phyloP scores from a whole-genome alignment of 2,329 filamentous ascomycete species.

The Capronia coronata region DNA sequence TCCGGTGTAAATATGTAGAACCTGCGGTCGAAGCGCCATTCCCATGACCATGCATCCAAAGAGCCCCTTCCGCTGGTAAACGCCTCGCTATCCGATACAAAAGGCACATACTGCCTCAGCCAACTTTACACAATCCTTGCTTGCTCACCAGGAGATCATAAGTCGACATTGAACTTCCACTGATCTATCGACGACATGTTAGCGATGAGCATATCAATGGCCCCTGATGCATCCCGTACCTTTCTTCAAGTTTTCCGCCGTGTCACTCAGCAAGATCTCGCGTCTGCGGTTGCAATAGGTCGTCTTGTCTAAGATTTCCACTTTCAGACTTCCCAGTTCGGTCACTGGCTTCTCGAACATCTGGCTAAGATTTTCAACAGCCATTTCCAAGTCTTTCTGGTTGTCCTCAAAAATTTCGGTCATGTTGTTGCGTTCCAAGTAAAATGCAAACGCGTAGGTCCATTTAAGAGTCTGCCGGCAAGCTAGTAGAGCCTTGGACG shows the following conservation, averaged over 20 bases:
- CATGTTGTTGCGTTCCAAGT: constrained; percentile 88
- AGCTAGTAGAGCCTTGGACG: constrained; percentile 86
- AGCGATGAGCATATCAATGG: constrained; percentile 3
- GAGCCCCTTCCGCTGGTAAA: constrained; percentile 7
- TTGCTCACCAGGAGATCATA: constrained; percentile 29
- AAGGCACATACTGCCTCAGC: background rate
- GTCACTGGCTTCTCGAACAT: constrained; percentile 98
- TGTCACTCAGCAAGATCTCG: constrained; percentile 83
- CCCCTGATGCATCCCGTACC: constrained; percentile 50
- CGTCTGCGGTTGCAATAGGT: constrained; percentile 91
- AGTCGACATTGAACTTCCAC: constrained; percentile 43
- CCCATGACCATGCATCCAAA: constrained; percentile 6
- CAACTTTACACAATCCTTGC: constrained; percentile 1
- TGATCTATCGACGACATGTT: constrained; percentile 32
- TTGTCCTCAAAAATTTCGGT: constrained; percentile 99
- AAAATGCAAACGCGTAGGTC: constrained; percentile 98
- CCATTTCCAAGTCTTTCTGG: constrained; percentile 95
- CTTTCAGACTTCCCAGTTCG: constrained; percentile 78
- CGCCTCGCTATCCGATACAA: constrained; percentile 11
- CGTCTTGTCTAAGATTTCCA: constrained; percentile 98
- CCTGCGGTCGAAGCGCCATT: background rate
- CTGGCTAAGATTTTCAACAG: constrained; percentile 91
- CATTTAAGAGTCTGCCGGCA: constrained; percentile 98
- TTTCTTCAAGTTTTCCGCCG: constrained; percentile 82
- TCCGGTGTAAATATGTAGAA: background rate